Conservation (phyloP, 176 grass and related monocot genomes). For the Alloteropsis semialata region DNA sequence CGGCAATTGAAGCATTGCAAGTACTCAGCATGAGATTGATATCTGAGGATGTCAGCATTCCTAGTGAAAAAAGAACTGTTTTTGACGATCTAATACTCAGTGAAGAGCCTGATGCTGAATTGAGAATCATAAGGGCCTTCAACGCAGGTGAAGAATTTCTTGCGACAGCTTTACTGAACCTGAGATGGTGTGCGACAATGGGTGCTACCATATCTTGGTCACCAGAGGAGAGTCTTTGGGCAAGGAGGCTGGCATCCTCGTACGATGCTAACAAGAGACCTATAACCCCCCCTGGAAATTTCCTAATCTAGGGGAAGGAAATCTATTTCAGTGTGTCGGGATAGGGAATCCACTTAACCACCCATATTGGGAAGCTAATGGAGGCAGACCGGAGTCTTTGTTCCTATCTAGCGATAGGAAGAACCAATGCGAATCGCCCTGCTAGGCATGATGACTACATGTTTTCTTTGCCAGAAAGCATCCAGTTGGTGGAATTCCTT, state of each 20-base stretch:
- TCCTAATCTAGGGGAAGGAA: background rate
- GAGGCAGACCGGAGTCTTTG: background rate
- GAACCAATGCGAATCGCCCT: background rate
- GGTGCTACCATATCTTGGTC: conserved; percentile 74
- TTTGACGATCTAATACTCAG: conserved; percentile 71
- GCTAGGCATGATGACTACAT: background rate
- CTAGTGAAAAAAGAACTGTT: conserved; percentile 45
- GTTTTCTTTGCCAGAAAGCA: background rate
- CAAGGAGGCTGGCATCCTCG: conserved; percentile 54
- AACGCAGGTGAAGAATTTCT: conserved; percentile 51
- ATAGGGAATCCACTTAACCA: background rate
- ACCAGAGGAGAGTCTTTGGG: conserved; percentile 73
- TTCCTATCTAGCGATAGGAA: background rate
- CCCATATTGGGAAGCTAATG: background rate
- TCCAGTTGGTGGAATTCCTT: background rate
- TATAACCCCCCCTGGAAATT: background rate
- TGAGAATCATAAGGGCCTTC: conserved; percentile 54
- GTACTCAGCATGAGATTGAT: conserved; percentile 82
- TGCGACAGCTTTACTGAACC: conserved; percentile 59
- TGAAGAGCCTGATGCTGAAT: conserved; percentile 72
- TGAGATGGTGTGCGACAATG: conserved; percentile 67
- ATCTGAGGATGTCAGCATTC: conserved; percentile 42
- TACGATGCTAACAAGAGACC: conserved; percentile 46
- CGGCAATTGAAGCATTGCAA: conserved; percentile 70
- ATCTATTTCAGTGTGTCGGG: background rate